Percentiles rank a stretch among this genome's conserved stretches.
Evolutionary conservation across 148 eudicot genomes (phyloP).

Genomic region (Hydrangea macrophylla): DNA sequence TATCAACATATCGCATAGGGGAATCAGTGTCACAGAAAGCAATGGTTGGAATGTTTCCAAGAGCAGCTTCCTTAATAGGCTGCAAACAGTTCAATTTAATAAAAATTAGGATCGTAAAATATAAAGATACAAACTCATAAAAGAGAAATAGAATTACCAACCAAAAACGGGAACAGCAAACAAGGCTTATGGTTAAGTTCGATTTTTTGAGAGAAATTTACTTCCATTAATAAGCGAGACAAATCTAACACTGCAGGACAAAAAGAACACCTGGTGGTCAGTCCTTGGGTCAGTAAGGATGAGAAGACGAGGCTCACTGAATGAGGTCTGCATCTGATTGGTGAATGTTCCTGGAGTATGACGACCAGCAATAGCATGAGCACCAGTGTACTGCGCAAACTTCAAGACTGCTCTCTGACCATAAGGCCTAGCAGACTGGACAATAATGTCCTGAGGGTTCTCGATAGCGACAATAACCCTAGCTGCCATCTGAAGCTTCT

Average conservation of each 20-base stretch:
- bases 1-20: conserved; percentile 64
- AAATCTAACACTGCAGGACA: too few species aligned
- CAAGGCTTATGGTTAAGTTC: too few species aligned
- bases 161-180: too few species aligned
- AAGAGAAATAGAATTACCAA: too few species aligned
- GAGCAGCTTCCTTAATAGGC: conserved; percentile 68
- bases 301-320: conserved; percentile 68
- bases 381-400: conserved; percentile 73
- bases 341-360: conserved; percentile 83
- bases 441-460: conserved; percentile 70
- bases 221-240: too few species aligned
- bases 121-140: too few species aligned
- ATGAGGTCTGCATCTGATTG: conserved; percentile 71
- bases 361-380: conserved; percentile 65
- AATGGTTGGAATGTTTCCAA: conserved; percentile 69
- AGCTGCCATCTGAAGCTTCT: conserved; percentile 69
- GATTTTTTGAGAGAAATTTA: too few species aligned
- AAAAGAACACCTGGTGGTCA: conserved; percentile 79
- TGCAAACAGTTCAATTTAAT: conserved; percentile 16
- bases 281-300: conserved; percentile 79
- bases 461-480: conserved; percentile 68
- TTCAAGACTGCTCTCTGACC: conserved; percentile 74
- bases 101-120: not conserved
- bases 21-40: conserved; percentile 79
- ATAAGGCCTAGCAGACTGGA: conserved; percentile 69